Conservation (phyloP, 306 rosid genomes). For the Fagus sylvatica region DNA sequence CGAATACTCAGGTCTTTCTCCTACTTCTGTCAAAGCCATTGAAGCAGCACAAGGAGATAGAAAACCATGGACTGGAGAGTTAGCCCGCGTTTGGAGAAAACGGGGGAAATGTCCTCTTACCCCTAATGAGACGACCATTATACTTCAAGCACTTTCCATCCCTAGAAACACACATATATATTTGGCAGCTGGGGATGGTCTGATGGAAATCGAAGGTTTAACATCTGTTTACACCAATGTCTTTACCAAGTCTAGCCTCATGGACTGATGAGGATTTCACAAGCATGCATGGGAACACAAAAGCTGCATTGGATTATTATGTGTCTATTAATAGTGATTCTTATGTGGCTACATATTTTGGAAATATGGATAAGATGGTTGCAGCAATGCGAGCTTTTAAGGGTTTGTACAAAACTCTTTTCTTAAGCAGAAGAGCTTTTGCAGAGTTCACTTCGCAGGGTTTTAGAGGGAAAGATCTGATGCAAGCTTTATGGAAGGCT, state of each 20-base stretch:
- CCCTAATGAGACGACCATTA: slow-evolving; percentile 78
- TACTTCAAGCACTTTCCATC: slow-evolving; percentile 71
- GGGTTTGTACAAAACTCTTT: slow-evolving; percentile 66
- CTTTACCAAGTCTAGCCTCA: slow-evolving; percentile 75
- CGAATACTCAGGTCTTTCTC: no score
- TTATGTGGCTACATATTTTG: slow-evolving; percentile 83
- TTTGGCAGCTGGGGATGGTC: slow-evolving; percentile 50
- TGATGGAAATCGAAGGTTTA: slow-evolving; percentile 56
- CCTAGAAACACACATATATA: slow-evolving; percentile 71
- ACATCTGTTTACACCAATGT: slow-evolving; percentile 58
- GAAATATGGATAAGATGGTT: slow-evolving; percentile 99
- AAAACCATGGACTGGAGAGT: slow-evolving; percentile 88
- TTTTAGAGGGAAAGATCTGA: slow-evolving; percentile 54
- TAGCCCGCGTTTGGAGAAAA: slow-evolving; percentile 73
- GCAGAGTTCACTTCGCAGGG: slow-evolving; percentile 67
- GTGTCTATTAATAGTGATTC: slow-evolving; percentile 88
- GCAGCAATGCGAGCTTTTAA: slow-evolving; percentile 84
- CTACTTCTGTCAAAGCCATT: slow-evolving; percentile 40
- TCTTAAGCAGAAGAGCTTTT: slow-evolving; percentile 76
- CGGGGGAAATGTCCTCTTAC: slow-evolving; percentile 92
- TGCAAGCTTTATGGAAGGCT: slow-evolving; percentile 62
- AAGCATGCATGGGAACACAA: slow-evolving; percentile 95
- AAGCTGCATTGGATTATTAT: slow-evolving; percentile 26
- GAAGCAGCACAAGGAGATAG: slow-evolving; percentile 67
- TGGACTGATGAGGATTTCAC: slow-evolving; percentile 70